phyloP scores from a whole-genome alignment of 257 asterid genomes.

The Jasminum sambac region DNA sequence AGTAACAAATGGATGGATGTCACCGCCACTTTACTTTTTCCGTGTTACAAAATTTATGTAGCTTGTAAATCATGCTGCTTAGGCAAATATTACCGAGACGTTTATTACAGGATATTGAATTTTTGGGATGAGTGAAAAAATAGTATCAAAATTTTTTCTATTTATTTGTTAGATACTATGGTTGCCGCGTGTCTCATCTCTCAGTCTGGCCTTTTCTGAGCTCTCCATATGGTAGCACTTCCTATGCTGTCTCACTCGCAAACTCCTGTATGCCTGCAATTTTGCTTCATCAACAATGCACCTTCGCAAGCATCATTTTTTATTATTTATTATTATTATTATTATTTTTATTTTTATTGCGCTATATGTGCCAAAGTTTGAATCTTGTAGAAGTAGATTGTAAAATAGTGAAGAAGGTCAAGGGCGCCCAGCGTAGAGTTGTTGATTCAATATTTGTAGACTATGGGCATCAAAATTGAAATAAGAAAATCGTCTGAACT shows the following conservation, averaged over 20 bases:
- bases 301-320: no score
- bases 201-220: neutral
- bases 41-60: slow-evolving; percentile 27
- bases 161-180: neutral
- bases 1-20: slow-evolving; percentile 17
- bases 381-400: no score
- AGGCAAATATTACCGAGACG: slow-evolving; percentile 21
- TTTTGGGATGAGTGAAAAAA: neutral
- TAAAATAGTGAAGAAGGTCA: no score
- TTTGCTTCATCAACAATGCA: no score
- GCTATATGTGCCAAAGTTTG: no score
- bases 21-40: slow-evolving; percentile 9
- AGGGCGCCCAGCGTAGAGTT: neutral
- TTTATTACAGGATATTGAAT: slow-evolving; percentile 14
- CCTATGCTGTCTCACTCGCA: no score
- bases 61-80: slow-evolving; percentile 42
- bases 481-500: neutral
- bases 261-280: no score
- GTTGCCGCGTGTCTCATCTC: neutral
- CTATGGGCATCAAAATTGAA: neutral
- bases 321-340: no score
- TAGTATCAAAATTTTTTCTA: neutral
- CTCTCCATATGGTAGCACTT: neutral
- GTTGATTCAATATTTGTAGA: neutral
- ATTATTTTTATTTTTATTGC: no score